phyloP scores from a whole-genome alignment of 2,329 filamentous ascomycete genomes.

The Monosporascus sp. region DNA sequence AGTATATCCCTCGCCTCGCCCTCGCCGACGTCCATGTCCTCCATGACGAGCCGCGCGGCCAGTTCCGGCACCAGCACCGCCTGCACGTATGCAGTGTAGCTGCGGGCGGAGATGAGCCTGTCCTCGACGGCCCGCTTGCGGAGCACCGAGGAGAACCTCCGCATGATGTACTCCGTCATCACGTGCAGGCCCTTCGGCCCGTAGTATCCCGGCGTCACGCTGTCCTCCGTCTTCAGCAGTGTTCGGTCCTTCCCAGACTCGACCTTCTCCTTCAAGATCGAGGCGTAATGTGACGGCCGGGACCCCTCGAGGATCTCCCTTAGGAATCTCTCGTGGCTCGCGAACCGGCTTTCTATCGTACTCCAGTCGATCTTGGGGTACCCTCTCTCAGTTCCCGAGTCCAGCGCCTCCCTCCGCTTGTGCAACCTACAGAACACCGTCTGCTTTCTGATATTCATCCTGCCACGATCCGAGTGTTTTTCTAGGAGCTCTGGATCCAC shows the following conservation, averaged over 20 bases:
- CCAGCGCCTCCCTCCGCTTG: slow-evolving; percentile 47
- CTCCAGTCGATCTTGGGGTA: slow-evolving; percentile 73
- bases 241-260: slow-evolving; percentile 54
- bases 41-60: slow-evolving; percentile 47
- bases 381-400: slow-evolving; percentile 41
- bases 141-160: slow-evolving; percentile 52
- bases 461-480: slow-evolving; percentile 40
- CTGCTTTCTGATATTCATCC: slow-evolving; percentile 53
- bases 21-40: slow-evolving; percentile 45
- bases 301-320: slow-evolving; percentile 54
- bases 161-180: slow-evolving; percentile 66
- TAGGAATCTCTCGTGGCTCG: slow-evolving; percentile 49
- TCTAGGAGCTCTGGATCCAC: slow-evolving; percentile 53
- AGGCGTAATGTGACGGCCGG: slow-evolving; percentile 53
- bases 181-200: slow-evolving; percentile 65
- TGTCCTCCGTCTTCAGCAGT: slow-evolving; percentile 51
- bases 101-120: slow-evolving; percentile 58
- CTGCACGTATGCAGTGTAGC: slow-evolving; percentile 65
- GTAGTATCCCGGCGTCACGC: slow-evolving; percentile 74
- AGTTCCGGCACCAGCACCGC: slow-evolving; percentile 72
- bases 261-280: slow-evolving; percentile 48
- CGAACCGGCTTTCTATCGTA: slow-evolving; percentile 52
- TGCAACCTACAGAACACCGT: slow-evolving; percentile 60
- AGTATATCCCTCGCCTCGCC: slow-evolving; percentile 50
- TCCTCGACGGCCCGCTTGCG: slow-evolving; percentile 60